Conservation (phyloP, 2,329 filamentous ascomycete genomes). For the Neofusicoccum sp. region DNA sequence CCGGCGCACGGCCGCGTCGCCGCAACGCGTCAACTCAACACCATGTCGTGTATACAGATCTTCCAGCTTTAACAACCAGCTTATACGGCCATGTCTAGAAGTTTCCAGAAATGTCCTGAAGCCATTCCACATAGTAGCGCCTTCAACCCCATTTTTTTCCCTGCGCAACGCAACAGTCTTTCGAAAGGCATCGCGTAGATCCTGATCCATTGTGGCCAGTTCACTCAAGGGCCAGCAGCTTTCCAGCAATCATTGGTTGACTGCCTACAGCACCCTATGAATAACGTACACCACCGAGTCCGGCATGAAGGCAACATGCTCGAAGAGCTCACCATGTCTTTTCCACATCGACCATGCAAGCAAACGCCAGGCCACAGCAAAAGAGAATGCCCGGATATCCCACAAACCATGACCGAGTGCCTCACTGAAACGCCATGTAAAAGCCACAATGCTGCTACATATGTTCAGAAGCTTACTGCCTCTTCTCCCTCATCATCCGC, state of each 20-base stretch:
- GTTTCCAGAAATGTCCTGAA: no score
- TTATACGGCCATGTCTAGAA: no score
- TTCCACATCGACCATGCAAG: constrained; percentile 1
- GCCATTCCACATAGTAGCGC: no score
- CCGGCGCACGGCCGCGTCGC: not conserved
- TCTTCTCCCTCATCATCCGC: constrained; percentile 58
- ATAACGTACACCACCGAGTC: constrained; percentile 8
- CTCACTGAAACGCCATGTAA: not conserved
- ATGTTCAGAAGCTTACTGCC: constrained; percentile 12
- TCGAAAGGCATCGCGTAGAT: not conserved
- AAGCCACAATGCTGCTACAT: constrained; percentile 12
- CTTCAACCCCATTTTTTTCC: no score
- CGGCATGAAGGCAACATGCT: not conserved
- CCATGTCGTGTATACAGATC: not conserved
- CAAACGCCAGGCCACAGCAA: constrained; percentile 15
- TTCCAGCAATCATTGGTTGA: not conserved
- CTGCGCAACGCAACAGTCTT: no score
- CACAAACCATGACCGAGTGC: constrained; percentile 1
- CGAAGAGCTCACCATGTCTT: constrained; percentile 2
- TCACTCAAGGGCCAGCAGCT: not conserved
- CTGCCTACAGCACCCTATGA: not conserved
- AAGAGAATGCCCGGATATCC: constrained; percentile 11
- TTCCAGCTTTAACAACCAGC: no score
- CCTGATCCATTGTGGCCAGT: no score
- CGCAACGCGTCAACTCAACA: constrained; percentile 3